These are phyloP conservation scores for Ophiostoma pallidulum DNA, from an alignment of 2,329 filamentous ascomycete species.

Conservation along the genomic window DNA sequence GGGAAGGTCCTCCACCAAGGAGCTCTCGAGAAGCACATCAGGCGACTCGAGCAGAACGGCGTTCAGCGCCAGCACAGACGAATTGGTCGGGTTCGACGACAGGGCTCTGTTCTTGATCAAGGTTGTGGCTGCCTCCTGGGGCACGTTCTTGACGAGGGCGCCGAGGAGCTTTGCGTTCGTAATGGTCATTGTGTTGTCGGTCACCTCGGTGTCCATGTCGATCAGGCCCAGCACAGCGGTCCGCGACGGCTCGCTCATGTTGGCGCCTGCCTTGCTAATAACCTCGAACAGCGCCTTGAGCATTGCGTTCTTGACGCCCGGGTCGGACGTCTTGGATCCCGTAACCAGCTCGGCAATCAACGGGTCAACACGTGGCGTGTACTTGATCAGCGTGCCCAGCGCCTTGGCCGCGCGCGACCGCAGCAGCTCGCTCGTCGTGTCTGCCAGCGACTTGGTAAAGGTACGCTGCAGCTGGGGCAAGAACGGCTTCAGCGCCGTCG, in stretches of 20 bases:
- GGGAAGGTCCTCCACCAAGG: constrained; percentile 63
- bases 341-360: constrained; percentile 86
- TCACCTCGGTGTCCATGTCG: constrained; percentile 70
- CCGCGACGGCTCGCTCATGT: constrained; percentile 88
- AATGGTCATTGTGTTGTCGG: constrained; percentile 69
- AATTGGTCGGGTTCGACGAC: constrained; percentile 61
- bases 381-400: constrained; percentile 86
- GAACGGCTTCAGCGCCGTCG: constrained; percentile 90
- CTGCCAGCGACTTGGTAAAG: constrained; percentile 91
- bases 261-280: constrained; percentile 83
- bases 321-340: constrained; percentile 83
- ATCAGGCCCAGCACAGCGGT: constrained; percentile 81
- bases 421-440: constrained; percentile 81
- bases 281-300: constrained; percentile 94
- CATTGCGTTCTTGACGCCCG: constrained; percentile 90
- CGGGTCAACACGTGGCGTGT: constrained; percentile 91
- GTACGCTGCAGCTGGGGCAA: constrained; percentile 92
- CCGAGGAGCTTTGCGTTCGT: constrained; percentile 87
- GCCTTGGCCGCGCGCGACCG: constrained; percentile 86
- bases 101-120: constrained; percentile 66
- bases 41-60: constrained; percentile 77
- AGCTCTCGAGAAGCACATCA: constrained; percentile 53
- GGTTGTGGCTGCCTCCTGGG: constrained; percentile 54
- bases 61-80: constrained; percentile 80
- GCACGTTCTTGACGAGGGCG: constrained; percentile 78